phyloP scores from a whole-genome alignment of 1,284 basidiomycete species.

The Malassezia japonica region DNA sequence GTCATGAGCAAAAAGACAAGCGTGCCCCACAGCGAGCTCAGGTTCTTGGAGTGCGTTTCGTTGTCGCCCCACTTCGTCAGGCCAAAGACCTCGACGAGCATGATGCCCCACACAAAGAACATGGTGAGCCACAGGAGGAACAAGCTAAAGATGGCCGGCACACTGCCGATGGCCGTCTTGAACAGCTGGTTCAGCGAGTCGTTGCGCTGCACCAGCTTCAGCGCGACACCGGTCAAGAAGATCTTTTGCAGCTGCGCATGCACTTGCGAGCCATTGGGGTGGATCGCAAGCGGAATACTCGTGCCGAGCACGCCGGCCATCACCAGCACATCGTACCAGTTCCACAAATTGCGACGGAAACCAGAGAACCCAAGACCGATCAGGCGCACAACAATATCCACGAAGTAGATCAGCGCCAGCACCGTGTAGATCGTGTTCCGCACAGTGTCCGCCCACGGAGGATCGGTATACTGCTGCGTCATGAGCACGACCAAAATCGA shows the following conservation, averaged over 20 bases:
- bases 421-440: conserved; percentile 70
- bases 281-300: conserved; percentile 56
- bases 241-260: conserved; percentile 74
- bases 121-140: conserved; percentile 81
- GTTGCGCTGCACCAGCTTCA: conserved; percentile 86
- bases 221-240: conserved; percentile 81
- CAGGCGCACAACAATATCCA: conserved; percentile 70
- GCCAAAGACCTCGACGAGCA: conserved; percentile 84
- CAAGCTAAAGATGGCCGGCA: conserved; percentile 76
- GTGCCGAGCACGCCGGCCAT: conserved; percentile 74
- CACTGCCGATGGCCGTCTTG: conserved; percentile 82
- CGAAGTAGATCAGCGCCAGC: conserved; percentile 63
- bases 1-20: conserved; percentile 68
- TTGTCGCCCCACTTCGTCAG: conserved; percentile 72
- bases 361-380: conserved; percentile 74
- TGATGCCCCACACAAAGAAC: conserved; percentile 84
- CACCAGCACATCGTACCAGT: conserved; percentile 77
- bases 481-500: conserved; percentile 77
- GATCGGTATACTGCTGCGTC: conserved; percentile 67
- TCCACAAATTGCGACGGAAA: conserved; percentile 72
- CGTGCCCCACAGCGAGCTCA: conserved; percentile 67
- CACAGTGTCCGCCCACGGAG: conserved; percentile 56
- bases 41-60: conserved; percentile 69
- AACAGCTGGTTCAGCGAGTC: conserved; percentile 88
- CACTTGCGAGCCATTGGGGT: conserved; percentile 20